Evolutionary conservation across 495 filamentous ascomycete species (phyloP).

Genomic region (Collariella sp.): DNA sequence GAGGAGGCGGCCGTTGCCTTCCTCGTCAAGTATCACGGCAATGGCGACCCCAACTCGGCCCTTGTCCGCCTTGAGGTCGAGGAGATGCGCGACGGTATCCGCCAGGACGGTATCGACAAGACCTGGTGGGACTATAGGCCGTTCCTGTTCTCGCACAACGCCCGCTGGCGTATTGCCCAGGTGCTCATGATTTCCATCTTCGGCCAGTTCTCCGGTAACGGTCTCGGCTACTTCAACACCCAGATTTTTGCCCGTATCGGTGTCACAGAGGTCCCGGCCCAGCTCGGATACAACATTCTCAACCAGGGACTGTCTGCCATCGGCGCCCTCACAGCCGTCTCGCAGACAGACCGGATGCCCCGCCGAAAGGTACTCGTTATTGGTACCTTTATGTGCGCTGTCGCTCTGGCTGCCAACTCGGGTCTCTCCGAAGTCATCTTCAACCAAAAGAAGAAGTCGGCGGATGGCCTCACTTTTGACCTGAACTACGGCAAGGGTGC

Average conservation of each 20-base stretch:
- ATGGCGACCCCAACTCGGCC: constrained; percentile 42
- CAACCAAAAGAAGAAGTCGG: constrained; percentile 18
- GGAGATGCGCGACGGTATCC: constrained; percentile 53
- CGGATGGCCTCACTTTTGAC: constrained; percentile 2
- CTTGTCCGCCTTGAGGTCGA: constrained; percentile 49
- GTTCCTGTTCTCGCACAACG: constrained; percentile 35
- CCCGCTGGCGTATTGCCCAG: constrained; percentile 41
- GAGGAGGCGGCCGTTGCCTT: constrained; percentile 46
- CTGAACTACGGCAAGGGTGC: constrained; percentile 33
- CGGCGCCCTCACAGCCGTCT: constrained; percentile 37
- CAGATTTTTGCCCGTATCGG: constrained; percentile 29
- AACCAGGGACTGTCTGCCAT: constrained; percentile 38
- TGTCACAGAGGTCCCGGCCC: constrained; percentile 24
- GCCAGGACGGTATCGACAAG: constrained; percentile 48
- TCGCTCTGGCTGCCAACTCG: constrained; percentile 42
- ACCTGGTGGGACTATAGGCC: constrained; percentile 41
- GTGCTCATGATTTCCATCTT: constrained; percentile 46
- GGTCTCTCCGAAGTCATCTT: constrained; percentile 37
- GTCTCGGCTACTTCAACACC: constrained; percentile 37
- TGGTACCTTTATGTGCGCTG: constrained; percentile 40
- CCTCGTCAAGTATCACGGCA: constrained; percentile 52
- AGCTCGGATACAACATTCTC: constrained; percentile 41
- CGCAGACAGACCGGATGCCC: constrained; percentile 37
- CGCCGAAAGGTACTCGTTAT: constrained; percentile 37
- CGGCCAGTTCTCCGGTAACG: constrained; percentile 46